These are phyloP conservation scores for Coffea eugenioides DNA, from an alignment of 257 asterid species.

Conservation along the genomic window DNA sequence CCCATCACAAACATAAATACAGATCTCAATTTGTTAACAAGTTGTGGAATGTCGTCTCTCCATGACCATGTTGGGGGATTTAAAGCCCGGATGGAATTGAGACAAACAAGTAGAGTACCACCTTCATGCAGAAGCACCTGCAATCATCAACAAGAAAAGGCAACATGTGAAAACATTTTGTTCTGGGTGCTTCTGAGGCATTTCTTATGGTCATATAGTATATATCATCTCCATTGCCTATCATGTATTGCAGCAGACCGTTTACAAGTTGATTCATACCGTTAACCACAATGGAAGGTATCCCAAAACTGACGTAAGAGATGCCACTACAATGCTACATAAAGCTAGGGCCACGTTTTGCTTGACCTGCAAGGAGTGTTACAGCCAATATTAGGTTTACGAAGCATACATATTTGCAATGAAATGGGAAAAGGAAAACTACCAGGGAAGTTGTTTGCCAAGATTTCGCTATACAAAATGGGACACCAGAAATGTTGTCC, in stretches of 20 bases:
- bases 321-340: conserved; percentile 85
- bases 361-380: conserved; percentile 55
- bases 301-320: conserved; percentile 90
- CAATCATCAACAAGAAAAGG: conserved; percentile 7
- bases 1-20: conserved; percentile 21
- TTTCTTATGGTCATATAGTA: neutral
- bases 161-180: neutral
- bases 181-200: neutral
- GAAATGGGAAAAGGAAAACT: conserved; percentile 16
- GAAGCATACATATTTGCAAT: neutral
- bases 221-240: neutral
- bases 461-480: conserved; percentile 85
- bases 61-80: conserved; percentile 81
- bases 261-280: conserved; percentile 34
- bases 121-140: conserved; percentile 98
- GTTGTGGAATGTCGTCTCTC: conserved; percentile 50
- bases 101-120: conserved; percentile 88
- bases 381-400: neutral
- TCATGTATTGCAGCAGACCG: no score
- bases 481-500: conserved; percentile 88
- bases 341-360: conserved; percentile 92
- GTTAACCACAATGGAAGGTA: conserved; percentile 92
- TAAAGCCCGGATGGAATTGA: conserved; percentile 90
- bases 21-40: conserved; percentile 36
- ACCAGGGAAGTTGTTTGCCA: conserved; percentile 92